Conservation (phyloP, 2,329 filamentous ascomycete genomes). For the Delphinella strobiligena region DNA sequence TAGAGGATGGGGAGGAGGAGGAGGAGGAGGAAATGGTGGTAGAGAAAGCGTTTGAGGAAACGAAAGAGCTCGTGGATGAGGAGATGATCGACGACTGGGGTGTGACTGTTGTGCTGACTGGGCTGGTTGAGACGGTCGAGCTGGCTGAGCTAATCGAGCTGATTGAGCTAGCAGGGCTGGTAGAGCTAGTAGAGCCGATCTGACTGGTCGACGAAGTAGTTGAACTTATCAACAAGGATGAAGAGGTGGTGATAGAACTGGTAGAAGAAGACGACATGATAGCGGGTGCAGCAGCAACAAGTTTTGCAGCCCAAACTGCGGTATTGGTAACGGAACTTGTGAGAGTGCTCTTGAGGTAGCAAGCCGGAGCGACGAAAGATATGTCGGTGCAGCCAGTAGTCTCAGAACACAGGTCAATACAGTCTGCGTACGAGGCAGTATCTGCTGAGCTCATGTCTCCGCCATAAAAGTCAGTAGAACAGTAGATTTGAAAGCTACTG, state of each 20-base stretch:
- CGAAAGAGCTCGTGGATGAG: neutral
- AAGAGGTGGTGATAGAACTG: neutral
- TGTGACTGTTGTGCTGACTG: neutral
- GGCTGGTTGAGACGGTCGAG: too few species aligned
- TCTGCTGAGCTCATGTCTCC: slow-evolving; percentile 11
- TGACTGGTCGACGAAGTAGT: neutral
- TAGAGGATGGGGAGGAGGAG: too few species aligned
- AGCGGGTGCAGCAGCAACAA: neutral
- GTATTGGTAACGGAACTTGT: neutral
- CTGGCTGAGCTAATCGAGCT: too few species aligned
- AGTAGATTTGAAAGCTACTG: neutral
- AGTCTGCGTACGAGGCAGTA: slow-evolving; percentile 9
- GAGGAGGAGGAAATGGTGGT: too few species aligned
- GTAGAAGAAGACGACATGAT: neutral
- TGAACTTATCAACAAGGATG: neutral
- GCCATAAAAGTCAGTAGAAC: slow-evolving; percentile 4
- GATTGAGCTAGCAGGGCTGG: too few species aligned
- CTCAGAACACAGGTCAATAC: neutral
- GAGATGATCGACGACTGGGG: neutral
- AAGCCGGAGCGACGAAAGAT: slow-evolving; percentile 12
- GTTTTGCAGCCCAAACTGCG: neutral
- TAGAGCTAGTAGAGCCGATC: too few species aligned
- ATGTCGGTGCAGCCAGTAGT: neutral
- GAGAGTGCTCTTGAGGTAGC: slow-evolving; percentile 2
- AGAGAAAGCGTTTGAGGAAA: too few species aligned